Conservation (phyloP, 441 rosid genomes). For the Viola pubescens region DNA sequence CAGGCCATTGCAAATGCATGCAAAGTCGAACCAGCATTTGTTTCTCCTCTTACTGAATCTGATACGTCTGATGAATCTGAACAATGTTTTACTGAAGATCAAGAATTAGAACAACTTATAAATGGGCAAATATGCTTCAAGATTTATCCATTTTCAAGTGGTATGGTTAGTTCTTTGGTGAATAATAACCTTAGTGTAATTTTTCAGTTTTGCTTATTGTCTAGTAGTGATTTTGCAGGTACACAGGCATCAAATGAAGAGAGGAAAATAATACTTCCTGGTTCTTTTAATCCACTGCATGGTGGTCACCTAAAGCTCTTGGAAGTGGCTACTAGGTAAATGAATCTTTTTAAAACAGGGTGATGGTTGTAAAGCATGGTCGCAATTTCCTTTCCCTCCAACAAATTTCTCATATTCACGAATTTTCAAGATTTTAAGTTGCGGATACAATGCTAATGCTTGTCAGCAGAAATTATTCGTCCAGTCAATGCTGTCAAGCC, state of each 20-base stretch:
- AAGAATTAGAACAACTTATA: slow-evolving; percentile 71
- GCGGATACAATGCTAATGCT: too few relatives aligned
- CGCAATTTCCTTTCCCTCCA: not conserved
- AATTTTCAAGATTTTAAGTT: too few relatives aligned
- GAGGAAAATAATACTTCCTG: slow-evolving; percentile 75
- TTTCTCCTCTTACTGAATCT: slow-evolving; percentile 49
- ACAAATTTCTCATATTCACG: too few relatives aligned
- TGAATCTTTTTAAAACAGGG: slow-evolving; percentile 10
- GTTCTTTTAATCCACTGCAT: slow-evolving; percentile 90
- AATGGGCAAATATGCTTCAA: slow-evolving; percentile 61
- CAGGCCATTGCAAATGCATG: slow-evolving; percentile 87
- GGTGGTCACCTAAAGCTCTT: slow-evolving; percentile 87
- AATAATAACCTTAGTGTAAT: slow-evolving; percentile 9
- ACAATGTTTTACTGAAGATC: slow-evolving; percentile 51
- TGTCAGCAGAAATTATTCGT: too few relatives aligned
- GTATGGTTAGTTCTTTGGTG: slow-evolving; percentile 35
- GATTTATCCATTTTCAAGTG: slow-evolving; percentile 63
- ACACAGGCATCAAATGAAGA: slow-evolving; percentile 28
- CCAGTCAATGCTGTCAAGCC: too few relatives aligned
- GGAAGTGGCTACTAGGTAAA: slow-evolving; percentile 81
- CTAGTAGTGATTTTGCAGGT: slow-evolving; percentile 32
- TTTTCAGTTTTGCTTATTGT: slow-evolving; percentile 14
- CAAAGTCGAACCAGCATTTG: slow-evolving; percentile 43
- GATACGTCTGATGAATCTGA: slow-evolving; percentile 48
- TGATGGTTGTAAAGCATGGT: not conserved